phyloP scores from a whole-genome alignment of 352 stramenopile species.

The Phytophthora palmivora region DNA sequence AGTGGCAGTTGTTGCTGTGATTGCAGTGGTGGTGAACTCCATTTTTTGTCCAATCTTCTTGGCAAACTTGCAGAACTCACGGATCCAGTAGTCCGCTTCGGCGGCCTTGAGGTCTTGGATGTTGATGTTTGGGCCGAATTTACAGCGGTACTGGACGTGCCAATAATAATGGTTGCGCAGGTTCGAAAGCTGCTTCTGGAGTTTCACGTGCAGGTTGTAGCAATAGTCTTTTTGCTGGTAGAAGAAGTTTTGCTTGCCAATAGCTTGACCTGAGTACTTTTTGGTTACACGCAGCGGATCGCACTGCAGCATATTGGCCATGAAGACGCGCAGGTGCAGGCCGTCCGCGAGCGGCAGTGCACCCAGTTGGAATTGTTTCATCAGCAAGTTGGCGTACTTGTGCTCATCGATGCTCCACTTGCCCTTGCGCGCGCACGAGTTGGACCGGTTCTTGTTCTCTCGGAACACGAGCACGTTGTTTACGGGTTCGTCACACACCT shows the following conservation, averaged over 20 bases:
- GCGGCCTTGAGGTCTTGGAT: slow-evolving; percentile 72
- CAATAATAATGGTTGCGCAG: slow-evolving; percentile 87
- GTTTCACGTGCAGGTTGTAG: slow-evolving; percentile 82
- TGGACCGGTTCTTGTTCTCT: slow-evolving; percentile 44
- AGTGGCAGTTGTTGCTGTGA: background rate
- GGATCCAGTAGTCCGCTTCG: slow-evolving; percentile 79
- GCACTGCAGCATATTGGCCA: slow-evolving; percentile 80
- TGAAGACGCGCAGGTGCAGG: slow-evolving; percentile 76
- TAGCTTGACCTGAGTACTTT: slow-evolving; percentile 76
- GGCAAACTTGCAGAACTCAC: slow-evolving; percentile 73
- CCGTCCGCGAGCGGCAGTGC: slow-evolving; percentile 69
- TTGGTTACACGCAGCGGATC: slow-evolving; percentile 85
- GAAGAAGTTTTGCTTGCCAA: slow-evolving; percentile 85
- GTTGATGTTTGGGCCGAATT: slow-evolving; percentile 61
- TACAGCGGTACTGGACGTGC: slow-evolving; percentile 81
- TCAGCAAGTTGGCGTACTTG: slow-evolving; percentile 85
- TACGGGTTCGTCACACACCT: slow-evolving; percentile 61
- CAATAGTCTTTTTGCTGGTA: slow-evolving; percentile 73
- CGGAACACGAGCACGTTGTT: slow-evolving; percentile 58
- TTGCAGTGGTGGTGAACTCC: slow-evolving; percentile 32
- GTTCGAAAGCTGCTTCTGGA: slow-evolving; percentile 81
- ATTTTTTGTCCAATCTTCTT: slow-evolving; percentile 68
- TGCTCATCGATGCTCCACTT: slow-evolving; percentile 82
- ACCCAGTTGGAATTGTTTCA: slow-evolving; percentile 84
- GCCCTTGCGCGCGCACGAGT: slow-evolving; percentile 67